Percentiles rank a stretch among this genome's conserved stretches.
These are phyloP conservation scores for Remersonia thermophila DNA, from an alignment of 2,329 filamentous ascomycete genomes.

Conservation along the genomic window DNA sequence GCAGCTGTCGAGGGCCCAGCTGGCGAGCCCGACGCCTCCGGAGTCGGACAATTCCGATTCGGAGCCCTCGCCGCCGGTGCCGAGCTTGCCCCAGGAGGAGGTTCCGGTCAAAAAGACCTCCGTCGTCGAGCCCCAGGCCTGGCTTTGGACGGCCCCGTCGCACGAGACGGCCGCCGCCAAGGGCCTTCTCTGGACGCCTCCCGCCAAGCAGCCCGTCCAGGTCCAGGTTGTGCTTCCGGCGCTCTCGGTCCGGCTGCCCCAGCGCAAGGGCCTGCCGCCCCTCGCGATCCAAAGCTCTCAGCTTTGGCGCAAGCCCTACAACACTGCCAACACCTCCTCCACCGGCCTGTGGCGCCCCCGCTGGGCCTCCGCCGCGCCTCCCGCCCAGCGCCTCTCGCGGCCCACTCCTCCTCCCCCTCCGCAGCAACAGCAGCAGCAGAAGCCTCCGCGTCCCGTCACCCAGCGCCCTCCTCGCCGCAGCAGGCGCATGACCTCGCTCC, in stretches of 20 bases:
- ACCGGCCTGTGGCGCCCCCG: conserved; percentile 23
- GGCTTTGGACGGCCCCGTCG: conserved; percentile 19
- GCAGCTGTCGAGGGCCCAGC: conserved; percentile 22
- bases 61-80: conserved; percentile 16
- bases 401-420: conserved; percentile 5
- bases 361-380: conserved; percentile 18
- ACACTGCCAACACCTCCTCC: conserved; percentile 7
- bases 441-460: conserved; percentile 31
- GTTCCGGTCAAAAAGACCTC: too few species aligned
- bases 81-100: neutral
- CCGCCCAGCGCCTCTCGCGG: conserved; percentile 9
- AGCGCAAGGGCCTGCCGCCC: conserved; percentile 23
- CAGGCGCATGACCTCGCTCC: conserved; percentile 45
- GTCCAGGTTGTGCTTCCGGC: conserved; percentile 19
- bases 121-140: too few species aligned
- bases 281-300: conserved; percentile 26
- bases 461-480: conserved; percentile 42
- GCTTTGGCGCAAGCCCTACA: conserved; percentile 28
- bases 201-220: conserved; percentile 4
- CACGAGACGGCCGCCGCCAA: conserved; percentile 3
- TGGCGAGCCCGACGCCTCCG: conserved; percentile 42
- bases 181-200: conserved; percentile 18
- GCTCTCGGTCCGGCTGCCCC: conserved; percentile 24
- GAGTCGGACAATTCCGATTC: conserved; percentile 37
- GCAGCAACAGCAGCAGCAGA: conserved; percentile 8